Base-by-base conservation (phyloP, 257 asterid genomes). In the Pogostemon cablin region DNA sequence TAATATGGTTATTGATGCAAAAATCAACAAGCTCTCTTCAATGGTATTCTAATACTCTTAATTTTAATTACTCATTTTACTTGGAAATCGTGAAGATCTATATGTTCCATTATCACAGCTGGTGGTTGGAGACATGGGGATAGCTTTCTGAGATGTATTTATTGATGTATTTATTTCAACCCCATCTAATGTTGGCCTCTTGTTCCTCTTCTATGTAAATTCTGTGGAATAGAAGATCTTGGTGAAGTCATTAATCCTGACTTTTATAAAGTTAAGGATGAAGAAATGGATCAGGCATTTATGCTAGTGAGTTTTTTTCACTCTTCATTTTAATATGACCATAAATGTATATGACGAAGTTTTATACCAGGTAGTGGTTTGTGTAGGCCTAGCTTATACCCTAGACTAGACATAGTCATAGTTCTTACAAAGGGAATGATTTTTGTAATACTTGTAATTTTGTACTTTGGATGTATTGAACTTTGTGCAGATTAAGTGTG, bases 221-320 rank as follows among this genome's bases (percentile, higher is more conserved):
- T 60, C 91, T 11, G 65, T 81, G 0, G 98, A 86, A 75, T 95
- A 98, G 99, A 98, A 95, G 99, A 95, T 81, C 91, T 89, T 79
- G 97, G 99, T 58, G 99, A 95, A 80, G 91, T 91, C 74, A 88
- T 95, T 77, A 88, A 95, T 76, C 98, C 96, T 40, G 98, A 95
- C 83, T 96, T 91, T 87, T 95, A 88, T 77, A 85, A 68, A 56
- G 81, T 80, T 71, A 86, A 88, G 82, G 96, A 83, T 72, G 95
- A 85, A 69, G 90, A 86, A 75, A 86, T 85, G 84, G 96, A 83
- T 78, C 88, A 72, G 65, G 72, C 83, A 67, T 82, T 76, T 52
- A 79, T 86, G 86, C 85, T 32, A 42, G 96, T 91, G 77, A 85
- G 90, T 71, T 74, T 4, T 55, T 62, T n/a, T n/a, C n/a, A n/a